Base-by-base conservation (phyloP, 495 filamentous ascomycete genomes). In the Parachaetomium inaequale region DNA sequence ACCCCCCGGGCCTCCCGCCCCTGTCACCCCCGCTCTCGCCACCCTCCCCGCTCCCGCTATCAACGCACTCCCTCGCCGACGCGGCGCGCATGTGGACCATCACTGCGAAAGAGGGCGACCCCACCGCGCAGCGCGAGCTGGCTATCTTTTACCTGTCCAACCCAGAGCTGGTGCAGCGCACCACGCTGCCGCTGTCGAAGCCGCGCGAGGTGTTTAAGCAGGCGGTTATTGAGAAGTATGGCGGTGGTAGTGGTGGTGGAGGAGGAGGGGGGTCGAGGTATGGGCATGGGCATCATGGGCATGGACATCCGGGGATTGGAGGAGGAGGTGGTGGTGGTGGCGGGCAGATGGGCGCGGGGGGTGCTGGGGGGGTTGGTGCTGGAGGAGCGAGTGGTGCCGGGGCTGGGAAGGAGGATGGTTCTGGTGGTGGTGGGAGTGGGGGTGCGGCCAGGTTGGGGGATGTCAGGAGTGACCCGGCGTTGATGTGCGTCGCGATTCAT, bases 401-500 rank as follows among this genome's bases (percentile, higher is more conserved):
- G 14, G 55, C 25, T 25, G 62, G 26, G 40, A 38, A 55, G 26
- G 66, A 56, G 38, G 68, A 63, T 11, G 64, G 51, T 17, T 58
- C 21, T n/a, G 59, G 50, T 3, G 63, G 63, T 15, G 56, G 51
- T 11, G 32, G 32, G 5, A 11, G 6, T 34, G 32, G 15, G 5
- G 61, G 57, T 42, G 63, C 72, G 15, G 68, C 67, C 29, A 77
- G 75, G 38, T 59, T 64, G 23, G 70, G 72, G 11, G 85, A 87
- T 47, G 84, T 87, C 15, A 78, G 88, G 45, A 85, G 85, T 54
- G 92, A 98, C 70, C 92, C 94, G 19, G 86, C 88, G 51, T 91
- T 91, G 11, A 96, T 98, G 89, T 96, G 93, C 69, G 82, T 97
- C 57, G 93, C 95, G 4, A 88, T 96, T 69, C 94, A 98, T 77